Conservation (phyloP, 2,329 filamentous ascomycete genomes). For the Aureobasidium lini region DNA sequence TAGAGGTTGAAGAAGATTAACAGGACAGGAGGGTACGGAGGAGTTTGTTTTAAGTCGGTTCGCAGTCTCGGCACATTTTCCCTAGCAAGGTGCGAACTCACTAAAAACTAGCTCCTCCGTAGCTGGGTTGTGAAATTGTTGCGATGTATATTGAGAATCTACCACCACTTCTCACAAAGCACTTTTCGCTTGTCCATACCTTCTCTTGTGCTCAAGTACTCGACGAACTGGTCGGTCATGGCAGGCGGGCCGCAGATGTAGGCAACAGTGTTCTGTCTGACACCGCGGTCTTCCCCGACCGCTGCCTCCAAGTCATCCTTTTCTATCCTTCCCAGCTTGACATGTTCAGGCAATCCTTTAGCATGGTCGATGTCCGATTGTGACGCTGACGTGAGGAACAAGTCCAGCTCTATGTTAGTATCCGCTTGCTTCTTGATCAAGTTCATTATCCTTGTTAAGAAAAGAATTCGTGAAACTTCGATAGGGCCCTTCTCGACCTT, state of each 20-base stretch:
- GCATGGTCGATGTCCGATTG: slow-evolving; percentile 14
- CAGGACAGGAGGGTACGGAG: too few relatives aligned
- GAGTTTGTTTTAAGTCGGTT: too few relatives aligned
- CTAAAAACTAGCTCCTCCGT: too few relatives aligned
- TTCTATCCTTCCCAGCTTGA: slow-evolving; percentile 20
- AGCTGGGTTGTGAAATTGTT: background rate
- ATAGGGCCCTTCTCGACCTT: slow-evolving; percentile 30
- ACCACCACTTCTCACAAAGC: slow-evolving; percentile 48
- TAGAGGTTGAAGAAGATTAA: background rate
- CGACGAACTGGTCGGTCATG: slow-evolving; percentile 42
- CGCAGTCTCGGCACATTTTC: too few relatives aligned
- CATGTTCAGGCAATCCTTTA: slow-evolving; percentile 5
- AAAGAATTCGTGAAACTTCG: slow-evolving; percentile 35
- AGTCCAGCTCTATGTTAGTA: slow-evolving; percentile 21
- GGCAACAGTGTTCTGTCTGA: slow-evolving; percentile 31
- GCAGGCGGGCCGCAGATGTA: slow-evolving; percentile 43
- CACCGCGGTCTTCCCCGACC: slow-evolving; percentile 29
- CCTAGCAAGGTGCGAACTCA: too few relatives aligned
- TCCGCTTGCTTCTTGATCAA: slow-evolving; percentile 18
- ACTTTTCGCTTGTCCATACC: slow-evolving; percentile 34
- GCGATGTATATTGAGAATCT: background rate
- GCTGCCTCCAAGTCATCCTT: slow-evolving; percentile 32
- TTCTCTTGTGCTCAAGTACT: slow-evolving; percentile 30
- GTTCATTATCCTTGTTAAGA: slow-evolving; percentile 38
- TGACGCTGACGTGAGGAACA: slow-evolving; percentile 26